These are phyloP conservation scores for Daldinia concentrica DNA, from an alignment of 495 filamentous ascomycete genomes.

Conservation along the genomic window DNA sequence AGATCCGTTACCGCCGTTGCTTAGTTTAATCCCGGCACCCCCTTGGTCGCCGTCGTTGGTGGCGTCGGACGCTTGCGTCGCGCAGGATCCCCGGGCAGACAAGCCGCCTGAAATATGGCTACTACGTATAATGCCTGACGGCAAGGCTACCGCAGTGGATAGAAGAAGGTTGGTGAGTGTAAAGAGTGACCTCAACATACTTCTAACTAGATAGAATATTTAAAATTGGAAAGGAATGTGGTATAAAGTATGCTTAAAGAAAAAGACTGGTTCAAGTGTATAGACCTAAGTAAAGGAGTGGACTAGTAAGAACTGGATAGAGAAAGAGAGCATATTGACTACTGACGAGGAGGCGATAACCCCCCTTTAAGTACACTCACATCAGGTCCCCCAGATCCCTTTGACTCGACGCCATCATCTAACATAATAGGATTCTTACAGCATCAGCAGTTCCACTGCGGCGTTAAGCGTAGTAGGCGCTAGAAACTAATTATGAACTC, in stretches of 20 bases:
- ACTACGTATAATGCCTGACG: not conserved
- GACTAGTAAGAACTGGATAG: not conserved
- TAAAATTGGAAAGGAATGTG: not conserved
- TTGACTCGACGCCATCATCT: not conserved
- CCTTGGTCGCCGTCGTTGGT: conserved; percentile 28
- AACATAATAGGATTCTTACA: not conserved
- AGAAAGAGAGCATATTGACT: not conserved
- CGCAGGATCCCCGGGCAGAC: not conserved
- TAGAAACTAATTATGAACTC: conserved; percentile 1
- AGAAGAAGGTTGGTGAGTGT: conserved; percentile 20
- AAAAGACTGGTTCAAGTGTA: not conserved
- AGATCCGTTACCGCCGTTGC: conserved; percentile 29
- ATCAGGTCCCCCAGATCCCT: not conserved
- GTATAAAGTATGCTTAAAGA: not conserved
- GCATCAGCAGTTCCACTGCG: not conserved
- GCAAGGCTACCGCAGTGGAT: conserved; percentile 12
- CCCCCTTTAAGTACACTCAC: conserved; percentile 1
- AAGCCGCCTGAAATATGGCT: not conserved
- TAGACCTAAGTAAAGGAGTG: not conserved
- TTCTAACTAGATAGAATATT: not conserved
- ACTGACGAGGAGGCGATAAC: not conserved
- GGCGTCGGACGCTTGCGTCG: not conserved
- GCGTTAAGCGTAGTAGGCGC: not conserved
- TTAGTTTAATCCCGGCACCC: conserved; percentile 29
- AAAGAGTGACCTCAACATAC: conserved; percentile 25